A percentile compares a stretch with the other conserved stretches of the same genome.
Conservation (phyloP, 192 early-diverging fungal genomes). For the Spizellomyces punctatus region DNA sequence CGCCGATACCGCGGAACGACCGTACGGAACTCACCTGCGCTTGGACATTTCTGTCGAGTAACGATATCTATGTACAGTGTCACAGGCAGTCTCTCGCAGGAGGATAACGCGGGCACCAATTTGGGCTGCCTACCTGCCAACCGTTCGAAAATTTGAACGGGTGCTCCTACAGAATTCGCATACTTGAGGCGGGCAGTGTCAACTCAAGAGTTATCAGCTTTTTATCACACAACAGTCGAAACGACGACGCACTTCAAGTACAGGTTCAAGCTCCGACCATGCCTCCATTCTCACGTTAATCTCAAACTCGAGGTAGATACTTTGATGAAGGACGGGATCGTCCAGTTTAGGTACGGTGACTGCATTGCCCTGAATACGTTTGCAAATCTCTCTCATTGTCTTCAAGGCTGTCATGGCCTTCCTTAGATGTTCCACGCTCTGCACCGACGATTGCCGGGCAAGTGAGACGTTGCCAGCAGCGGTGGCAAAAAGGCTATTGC, state of each 20-base stretch:
- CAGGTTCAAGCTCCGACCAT: conserved; percentile 17
- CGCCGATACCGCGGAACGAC: too few relatives aligned
- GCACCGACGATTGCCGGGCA: not conserved
- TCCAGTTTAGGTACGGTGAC: not conserved
- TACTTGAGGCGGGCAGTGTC: conserved; percentile 11
- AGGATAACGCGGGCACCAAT: not conserved
- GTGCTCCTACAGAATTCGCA: conserved; percentile 23
- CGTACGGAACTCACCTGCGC: conserved; percentile 2
- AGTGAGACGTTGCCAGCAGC: conserved; percentile 20
- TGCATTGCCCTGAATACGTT: not conserved
- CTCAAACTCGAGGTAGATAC: conserved; percentile 29
- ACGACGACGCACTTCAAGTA: conserved; percentile 16
- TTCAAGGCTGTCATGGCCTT: conserved; percentile 9
- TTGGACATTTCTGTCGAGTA: conserved; percentile 22
- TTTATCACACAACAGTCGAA: not conserved
- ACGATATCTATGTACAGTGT: conserved; percentile 24
- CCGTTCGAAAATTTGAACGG: conserved; percentile 25
- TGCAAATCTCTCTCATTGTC: conserved; percentile 12
- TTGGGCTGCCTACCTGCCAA: conserved; percentile 19
- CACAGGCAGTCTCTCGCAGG: not conserved
- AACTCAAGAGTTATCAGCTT: not conserved
- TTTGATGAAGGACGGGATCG: conserved; percentile 25
- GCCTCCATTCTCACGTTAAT: conserved; percentile 15
- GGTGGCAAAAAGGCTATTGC: conserved; percentile 17
- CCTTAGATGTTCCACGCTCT: not conserved